Base-by-base conservation (phyloP, 208 protist species). In the Trypanosomatidae sp. region DNA sequence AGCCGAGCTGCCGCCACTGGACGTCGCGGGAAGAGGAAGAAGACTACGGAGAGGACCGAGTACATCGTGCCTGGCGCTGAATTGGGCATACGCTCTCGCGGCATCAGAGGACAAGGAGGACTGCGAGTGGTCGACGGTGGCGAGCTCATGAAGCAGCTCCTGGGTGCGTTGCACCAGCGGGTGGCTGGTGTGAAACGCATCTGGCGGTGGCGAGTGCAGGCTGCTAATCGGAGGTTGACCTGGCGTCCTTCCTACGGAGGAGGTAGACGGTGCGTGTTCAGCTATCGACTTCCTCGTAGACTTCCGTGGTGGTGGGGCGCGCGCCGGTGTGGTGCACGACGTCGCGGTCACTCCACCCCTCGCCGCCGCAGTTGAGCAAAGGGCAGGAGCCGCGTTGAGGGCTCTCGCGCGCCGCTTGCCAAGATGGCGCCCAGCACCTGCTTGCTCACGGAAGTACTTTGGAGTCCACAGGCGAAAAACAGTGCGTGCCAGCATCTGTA, bases 401-500 rank as follows among this genome's bases (percentile, higher is more conserved):
- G 30, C n/a, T n/a, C 53, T 66, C 13, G 69, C 62, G 30, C 60
- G 67, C 10, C 69, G 64, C 9, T 53, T 52, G 9, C 72, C 62
- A 28, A 47, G 30, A 36, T 60, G 56, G 4, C 50, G 67, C 15
- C 52, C 59, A 1, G 39, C 58, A 33, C 25, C 22, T 44, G 17
- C 33, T 19, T 69, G 70, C 22, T 68, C 67, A 33, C 69, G 71
- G 56, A 88, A 87, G 78, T 92, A 90, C 15, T 71, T 59, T 19
- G 87, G 84, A 17, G 79, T 74, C 87, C 87, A 92, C 0, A 77
- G 77, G 12, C 76, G 69, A 47, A 72, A 30, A 30, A 60, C 15
- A 0, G 80, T 77, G 15, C 71, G 76, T 3, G 49, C 66, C n/a
- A 91, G 64, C 87, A 91, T 91, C 7, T 65, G 7, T 28, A 4